phyloP scores from a whole-genome alignment of 2,329 filamentous ascomycete species.

The Lecanicillium sp. region DNA sequence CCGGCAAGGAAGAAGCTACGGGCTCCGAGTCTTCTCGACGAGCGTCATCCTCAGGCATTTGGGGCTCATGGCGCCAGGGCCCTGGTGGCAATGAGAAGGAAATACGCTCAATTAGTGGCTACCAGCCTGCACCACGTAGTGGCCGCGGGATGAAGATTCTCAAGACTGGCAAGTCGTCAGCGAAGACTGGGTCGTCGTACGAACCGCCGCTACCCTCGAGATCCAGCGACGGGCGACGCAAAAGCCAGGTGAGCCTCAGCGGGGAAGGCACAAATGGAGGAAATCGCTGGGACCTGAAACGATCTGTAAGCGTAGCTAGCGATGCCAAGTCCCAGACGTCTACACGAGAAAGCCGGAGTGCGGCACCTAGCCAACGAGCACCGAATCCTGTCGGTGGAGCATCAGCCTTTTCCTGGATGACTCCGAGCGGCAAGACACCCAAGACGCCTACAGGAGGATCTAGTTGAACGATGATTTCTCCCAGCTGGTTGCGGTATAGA shows the following conservation, averaged over 20 bases:
- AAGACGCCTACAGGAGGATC: constrained; percentile 28
- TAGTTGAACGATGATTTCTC: constrained; percentile 8
- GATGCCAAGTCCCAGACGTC: constrained; percentile 20
- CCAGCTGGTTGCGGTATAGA: neutral
- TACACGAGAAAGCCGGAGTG: constrained; percentile 29
- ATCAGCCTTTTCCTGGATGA: constrained; percentile 92
- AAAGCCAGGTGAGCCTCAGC: constrained; percentile 36
- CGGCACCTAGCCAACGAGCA: constrained; percentile 42
- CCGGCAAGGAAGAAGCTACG: constrained; percentile 19
- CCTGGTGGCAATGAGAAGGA: constrained; percentile 48
- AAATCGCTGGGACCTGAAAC: constrained; percentile 48
- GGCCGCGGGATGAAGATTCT: constrained; percentile 82
- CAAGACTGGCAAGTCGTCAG: constrained; percentile 63
- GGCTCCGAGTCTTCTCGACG: constrained; percentile 28
- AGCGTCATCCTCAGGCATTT: constrained; percentile 50
- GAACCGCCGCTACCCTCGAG: constrained; percentile 41
- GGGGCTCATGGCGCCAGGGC: constrained; percentile 64
- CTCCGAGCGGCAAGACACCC: constrained; percentile 37
- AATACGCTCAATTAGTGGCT: constrained; percentile 51
- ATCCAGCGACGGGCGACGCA: constrained; percentile 42
- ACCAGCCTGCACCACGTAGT: constrained; percentile 57
- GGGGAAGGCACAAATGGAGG: constrained; percentile 19
- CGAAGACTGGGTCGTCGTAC: constrained; percentile 42
- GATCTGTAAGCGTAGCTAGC: constrained; percentile 36
- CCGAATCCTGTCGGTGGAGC: constrained; percentile 86